Percentiles rank a stretch among this genome's conserved stretches.
phyloP scores from a whole-genome alignment of 768 basidiomycete genomes.

The Pisolithus microcarpus region DNA sequence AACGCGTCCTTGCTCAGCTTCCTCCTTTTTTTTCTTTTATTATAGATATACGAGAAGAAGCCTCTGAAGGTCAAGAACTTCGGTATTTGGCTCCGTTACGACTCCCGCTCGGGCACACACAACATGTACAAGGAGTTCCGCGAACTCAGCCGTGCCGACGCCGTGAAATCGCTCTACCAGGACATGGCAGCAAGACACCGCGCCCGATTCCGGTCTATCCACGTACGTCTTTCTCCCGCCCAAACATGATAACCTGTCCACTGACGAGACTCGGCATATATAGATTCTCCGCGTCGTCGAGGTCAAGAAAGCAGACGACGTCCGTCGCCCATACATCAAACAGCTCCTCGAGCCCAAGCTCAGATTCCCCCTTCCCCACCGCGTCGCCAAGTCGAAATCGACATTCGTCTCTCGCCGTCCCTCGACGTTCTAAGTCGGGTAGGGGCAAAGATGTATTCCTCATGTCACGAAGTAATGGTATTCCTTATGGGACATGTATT shows the following conservation, averaged over 20 bases:
- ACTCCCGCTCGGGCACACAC: constrained; percentile 96
- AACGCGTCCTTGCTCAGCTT: constrained; percentile 72
- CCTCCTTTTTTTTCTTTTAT: constrained; percentile 40
- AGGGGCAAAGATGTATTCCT: not conserved
- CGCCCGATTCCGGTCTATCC: constrained; percentile 98
- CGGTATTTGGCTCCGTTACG: constrained; percentile 87
- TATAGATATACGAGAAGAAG: constrained; percentile 95
- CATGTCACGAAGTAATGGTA: too few species aligned
- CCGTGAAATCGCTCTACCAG: constrained; percentile 96
- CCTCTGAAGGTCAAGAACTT: constrained; percentile 99
- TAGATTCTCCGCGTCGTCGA: constrained; percentile 97
- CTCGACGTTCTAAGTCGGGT: constrained; percentile 50
- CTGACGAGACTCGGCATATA: constrained; percentile 24
- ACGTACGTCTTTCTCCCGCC: constrained; percentile 46
- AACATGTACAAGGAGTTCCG: constrained; percentile 99
- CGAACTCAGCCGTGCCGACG: constrained; percentile 88
- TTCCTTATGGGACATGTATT: constrained; percentile 9
- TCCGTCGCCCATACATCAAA: constrained; percentile 97
- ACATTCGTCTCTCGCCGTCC: constrained; percentile 80
- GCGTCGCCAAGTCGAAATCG: constrained; percentile 69
- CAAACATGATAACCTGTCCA: too few species aligned
- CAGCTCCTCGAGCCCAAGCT: constrained; percentile 48
- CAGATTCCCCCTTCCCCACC: constrained; percentile 96
- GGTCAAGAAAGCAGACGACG: constrained; percentile 84
- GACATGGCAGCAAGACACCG: constrained; percentile 99